Base-by-base conservation (phyloP, 139 green algal genomes). In the Micractinium sp. region DNA sequence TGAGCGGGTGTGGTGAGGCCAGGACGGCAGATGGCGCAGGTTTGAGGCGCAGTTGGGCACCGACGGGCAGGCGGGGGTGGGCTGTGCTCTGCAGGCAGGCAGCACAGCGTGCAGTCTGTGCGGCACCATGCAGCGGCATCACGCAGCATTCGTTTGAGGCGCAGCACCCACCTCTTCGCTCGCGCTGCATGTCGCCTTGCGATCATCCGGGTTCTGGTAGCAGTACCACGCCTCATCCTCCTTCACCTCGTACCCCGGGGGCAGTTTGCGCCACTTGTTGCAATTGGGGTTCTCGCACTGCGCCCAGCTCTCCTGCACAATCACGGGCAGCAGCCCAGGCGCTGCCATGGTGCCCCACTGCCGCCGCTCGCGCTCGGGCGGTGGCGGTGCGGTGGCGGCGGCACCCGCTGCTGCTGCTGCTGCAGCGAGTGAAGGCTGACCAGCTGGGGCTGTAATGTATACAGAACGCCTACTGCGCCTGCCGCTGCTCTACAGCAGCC, bases 281-380 rank as follows among this genome's bases (percentile, higher is more conserved):
- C 93, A 95, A 33, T 92, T 92, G 27, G 86, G 74, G 80, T 95
- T 93, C 60, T 95, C 93, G 56, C 93, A 94, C 39, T 92, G 85
- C 41, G 56, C 85, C 85, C 85, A 88, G 71, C 71, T 81, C 71
- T 88, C 85, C 85, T 88, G 71, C 22, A 88, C 85, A 27, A 88
- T 88, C 25, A 82, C 71, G 31, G 85, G 85, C 41, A 82, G 85
- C n/a, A 88, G 22, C 38, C 31, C 47, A 4, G 75, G n/a, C 56
- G 69, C 85, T 29, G 71, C 41, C 85, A 88, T 88, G 69, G 71
- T 53, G 53, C 41, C 41, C 71, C 29, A 25, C 33, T n/a, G 27
- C 31, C n/a, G n/a, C n/a, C n/a, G 29, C 71, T 77, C 31, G 47
- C 12, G 47, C 53, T 33, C 47, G 14, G 33, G 33, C 74, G 16